Evolutionary conservation across 768 basidiomycete genomes (phyloP).

Genomic region (Panaeolus cyanescens): DNA sequence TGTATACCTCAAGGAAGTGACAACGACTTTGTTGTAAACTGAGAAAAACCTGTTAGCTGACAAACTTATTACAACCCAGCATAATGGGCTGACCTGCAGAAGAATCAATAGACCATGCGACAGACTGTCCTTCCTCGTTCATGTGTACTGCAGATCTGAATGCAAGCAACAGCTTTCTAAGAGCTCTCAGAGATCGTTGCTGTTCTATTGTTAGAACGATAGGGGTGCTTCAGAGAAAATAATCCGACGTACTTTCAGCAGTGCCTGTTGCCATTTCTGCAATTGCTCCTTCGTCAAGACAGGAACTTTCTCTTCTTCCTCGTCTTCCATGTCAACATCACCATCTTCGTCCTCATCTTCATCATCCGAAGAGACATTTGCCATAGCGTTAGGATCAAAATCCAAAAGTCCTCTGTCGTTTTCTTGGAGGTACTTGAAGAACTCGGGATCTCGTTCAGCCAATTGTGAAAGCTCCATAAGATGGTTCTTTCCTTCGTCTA

Average conservation of each 20-base stretch:
- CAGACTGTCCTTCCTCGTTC: slow-evolving; percentile 79
- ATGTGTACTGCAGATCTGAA: slow-evolving; percentile 90
- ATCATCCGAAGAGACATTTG: slow-evolving; percentile 42
- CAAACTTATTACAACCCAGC: not conserved
- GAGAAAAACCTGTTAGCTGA: slow-evolving; percentile 10
- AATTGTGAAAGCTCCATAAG: slow-evolving; percentile 83
- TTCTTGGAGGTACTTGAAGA: slow-evolving; percentile 96
- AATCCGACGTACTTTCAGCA: slow-evolving; percentile 55
- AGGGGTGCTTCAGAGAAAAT: not conserved
- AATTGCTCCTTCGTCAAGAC: slow-evolving; percentile 72
- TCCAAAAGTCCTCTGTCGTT: slow-evolving; percentile 91
- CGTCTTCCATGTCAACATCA: slow-evolving; percentile 50
- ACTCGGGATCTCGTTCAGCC: slow-evolving; percentile 97
- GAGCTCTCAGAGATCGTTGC: slow-evolving; percentile 83
- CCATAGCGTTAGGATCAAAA: slow-evolving; percentile 55
- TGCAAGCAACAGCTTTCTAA: slow-evolving; percentile 83
- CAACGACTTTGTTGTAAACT: slow-evolving; percentile 96
- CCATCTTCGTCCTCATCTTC: slow-evolving; percentile 47
- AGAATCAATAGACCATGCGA: slow-evolving; percentile 88
- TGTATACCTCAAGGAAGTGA: slow-evolving; percentile 85
- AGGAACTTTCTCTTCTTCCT: slow-evolving; percentile 48
- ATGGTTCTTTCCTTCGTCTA: slow-evolving; percentile 77
- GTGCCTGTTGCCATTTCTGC: slow-evolving; percentile 83
- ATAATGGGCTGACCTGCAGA: slow-evolving; percentile 56
- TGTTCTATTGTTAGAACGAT: slow-evolving; percentile 28